Base-by-base conservation (phyloP, 345 rosid species). In the Laguncularia racemosa region DNA sequence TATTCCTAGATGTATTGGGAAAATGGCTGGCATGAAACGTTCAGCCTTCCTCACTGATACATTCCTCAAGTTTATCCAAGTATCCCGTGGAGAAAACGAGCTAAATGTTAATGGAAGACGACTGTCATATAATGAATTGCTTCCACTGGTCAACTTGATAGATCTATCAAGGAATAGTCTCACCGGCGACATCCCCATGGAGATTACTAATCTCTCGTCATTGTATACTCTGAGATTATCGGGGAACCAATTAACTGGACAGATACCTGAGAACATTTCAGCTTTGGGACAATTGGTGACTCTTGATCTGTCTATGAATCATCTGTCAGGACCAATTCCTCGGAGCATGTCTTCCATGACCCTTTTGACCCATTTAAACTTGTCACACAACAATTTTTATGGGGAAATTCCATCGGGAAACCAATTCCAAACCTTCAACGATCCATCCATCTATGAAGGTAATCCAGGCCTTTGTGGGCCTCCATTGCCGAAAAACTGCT, bases 251-350 rank as follows among this genome's bases (percentile, higher is more conserved):
- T 45, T 66, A 23, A 53, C 18, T 0, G 73, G 78, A 16, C 53
- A 38, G 14, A 69, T 67, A 19, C 75, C 66, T 0, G 33, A 57
- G 15, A 63, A 54, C 11, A 48, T 52, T 3, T 53, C 52, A n/a
- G n/a, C 10, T 54, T 47, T 67, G 63, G 20, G 14, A 3, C 7
- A 15, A 23, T 53, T 65, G 48, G 69, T 63, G 51, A 50, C 46
- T 48, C 73, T 71, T 26, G 74, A 73, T 5, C 67, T 70, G 43
- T 70, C 71, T 14, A 6, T 13, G 44, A 73, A 73, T 61, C 50
- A 38, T 43, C 57, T 70, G 45, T 73, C 61, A 1, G 64, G 76
- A 5, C 5, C 46, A 12, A 64, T 70, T 45, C 78, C 78, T 49
- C 19, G 54, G 2, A 53, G 58, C 63, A 48, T 69, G 60, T 14